Conservation (phyloP, 176 grass and related monocot genomes). For the Musa beccarii region DNA sequence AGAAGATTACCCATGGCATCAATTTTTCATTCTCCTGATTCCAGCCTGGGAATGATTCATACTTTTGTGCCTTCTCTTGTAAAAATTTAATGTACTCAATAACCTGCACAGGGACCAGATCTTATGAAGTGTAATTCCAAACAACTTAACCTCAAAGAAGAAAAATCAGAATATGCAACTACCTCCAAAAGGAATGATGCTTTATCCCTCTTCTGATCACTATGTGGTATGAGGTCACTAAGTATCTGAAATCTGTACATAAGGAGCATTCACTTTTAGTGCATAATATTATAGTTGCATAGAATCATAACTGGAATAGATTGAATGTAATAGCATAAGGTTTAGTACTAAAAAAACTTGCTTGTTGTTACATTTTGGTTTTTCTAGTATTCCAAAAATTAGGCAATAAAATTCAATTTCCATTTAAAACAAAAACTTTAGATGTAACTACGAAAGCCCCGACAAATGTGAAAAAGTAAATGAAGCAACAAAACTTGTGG, state of each 20-base stretch:
- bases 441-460: background rate
- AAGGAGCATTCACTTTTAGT: background rate
- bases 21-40: constrained; percentile 48
- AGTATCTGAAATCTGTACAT: constrained; percentile 60
- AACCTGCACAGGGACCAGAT: constrained; percentile 25
- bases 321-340: background rate
- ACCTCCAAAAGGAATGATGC: constrained; percentile 54
- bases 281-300: background rate
- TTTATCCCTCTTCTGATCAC: constrained; percentile 62
- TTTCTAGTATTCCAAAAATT: background rate
- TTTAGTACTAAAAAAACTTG: background rate
- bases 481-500: background rate
- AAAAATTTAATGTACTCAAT: constrained; percentile 64
- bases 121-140: background rate
- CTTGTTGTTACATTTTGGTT: background rate
- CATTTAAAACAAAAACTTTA: background rate
- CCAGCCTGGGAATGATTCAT: constrained; percentile 38
- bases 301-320: background rate
- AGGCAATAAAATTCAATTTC: background rate
- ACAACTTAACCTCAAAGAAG: background rate
- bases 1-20: constrained; percentile 46
- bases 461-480: background rate
- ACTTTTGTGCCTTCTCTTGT: constrained; percentile 58
- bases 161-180: background rate
- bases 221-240: constrained; percentile 55